phyloP scores from a whole-genome alignment of 768 basidiomycete genomes.

The Cystofilobasidium bisporidii region DNA sequence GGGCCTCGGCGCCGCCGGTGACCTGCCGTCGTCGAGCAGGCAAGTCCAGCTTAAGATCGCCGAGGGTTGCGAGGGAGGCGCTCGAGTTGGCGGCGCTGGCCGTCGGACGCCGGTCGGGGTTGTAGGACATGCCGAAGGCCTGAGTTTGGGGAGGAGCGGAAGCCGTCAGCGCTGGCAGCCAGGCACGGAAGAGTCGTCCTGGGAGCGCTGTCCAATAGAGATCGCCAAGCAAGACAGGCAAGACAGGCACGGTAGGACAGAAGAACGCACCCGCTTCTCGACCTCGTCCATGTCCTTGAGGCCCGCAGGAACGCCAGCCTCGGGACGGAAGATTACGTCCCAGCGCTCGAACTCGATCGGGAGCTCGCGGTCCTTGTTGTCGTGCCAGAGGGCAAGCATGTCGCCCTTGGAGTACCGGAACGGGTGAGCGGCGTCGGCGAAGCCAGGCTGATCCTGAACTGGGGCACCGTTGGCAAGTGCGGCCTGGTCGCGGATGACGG shows the following conservation, averaged over 20 bases:
- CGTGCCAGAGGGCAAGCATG: conserved; percentile 69
- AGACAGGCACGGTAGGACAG: too few species aligned
- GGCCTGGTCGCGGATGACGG: conserved; percentile 18
- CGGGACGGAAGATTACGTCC: conserved; percentile 77
- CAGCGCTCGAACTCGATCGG: conserved; percentile 79
- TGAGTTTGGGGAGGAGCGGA: background rate
- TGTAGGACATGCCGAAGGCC: conserved; percentile 23
- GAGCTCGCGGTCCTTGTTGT: conserved; percentile 58
- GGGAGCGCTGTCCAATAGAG: too few species aligned
- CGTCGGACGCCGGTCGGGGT: conserved; percentile 25
- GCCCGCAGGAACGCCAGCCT: conserved; percentile 57
- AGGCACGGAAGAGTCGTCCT: background rate
- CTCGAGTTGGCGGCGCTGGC: conserved; percentile 16
- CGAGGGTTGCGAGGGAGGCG: conserved; percentile 12
- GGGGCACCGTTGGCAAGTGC: background rate
- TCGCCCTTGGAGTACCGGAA: conserved; percentile 72
- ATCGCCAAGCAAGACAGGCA: too few species aligned
- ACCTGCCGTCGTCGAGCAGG: conserved; percentile 1
- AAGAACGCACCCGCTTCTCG: conserved; percentile 21
- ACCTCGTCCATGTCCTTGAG: conserved; percentile 16
- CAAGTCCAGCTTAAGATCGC: conserved; percentile 11
- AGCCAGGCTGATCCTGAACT: background rate
- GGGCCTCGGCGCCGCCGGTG: conserved; percentile 6
- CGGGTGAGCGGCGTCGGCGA: conserved; percentile 24
- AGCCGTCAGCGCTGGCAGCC: background rate